Evolutionary conservation across 768 basidiomycete species (phyloP), one percentile per base, ranked within the genome.

Genomic region (Imleria badia): DNA sequence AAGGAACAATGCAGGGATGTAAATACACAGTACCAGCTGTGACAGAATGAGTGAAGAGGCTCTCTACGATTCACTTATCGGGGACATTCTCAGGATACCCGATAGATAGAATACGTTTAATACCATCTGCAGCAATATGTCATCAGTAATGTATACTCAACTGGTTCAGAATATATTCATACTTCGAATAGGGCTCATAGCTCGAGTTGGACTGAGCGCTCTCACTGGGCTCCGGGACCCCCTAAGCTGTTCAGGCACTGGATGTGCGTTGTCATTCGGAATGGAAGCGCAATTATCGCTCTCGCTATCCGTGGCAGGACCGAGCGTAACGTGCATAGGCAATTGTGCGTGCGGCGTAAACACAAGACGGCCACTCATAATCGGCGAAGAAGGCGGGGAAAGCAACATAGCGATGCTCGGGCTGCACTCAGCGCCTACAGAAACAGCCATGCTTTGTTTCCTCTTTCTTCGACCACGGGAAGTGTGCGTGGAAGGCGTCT

Each of bases 201-300:
- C 72, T 50, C 69, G 64, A 3, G 68, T 55, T 45, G 74, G 74
- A 62, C 73, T 72, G 39, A 69, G 51, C 15, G 64, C 59, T 50
- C 69, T 68, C 2, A 45, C 47, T 5, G 64, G 59, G 33, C 59
- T 69, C 15, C 50, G 52, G 2, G 55, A 36, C 29, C 47, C 15
- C 15, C 5, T 42, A n/a, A 55, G n/a, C 8, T 22, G 51, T 39
- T 47, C 59, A 31, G 49, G 14, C 36, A 48, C 35, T 6, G 23
- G 13, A n/a, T 34, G 41, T 4, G 14, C 13, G 29, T 46, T 45
- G 14, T 57, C 52, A 15, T 44, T 39, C 22, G 51, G 36, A 31
- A 51, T 31, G 39, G 55, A 30, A 15, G 29, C 17, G 20, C 17
- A 22, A 8, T 26, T 45, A 3, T 56, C 49, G 19, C 45, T 40